phyloP scores from a whole-genome alignment of 305 asterid genomes.

The Solanum hybrid region DNA sequence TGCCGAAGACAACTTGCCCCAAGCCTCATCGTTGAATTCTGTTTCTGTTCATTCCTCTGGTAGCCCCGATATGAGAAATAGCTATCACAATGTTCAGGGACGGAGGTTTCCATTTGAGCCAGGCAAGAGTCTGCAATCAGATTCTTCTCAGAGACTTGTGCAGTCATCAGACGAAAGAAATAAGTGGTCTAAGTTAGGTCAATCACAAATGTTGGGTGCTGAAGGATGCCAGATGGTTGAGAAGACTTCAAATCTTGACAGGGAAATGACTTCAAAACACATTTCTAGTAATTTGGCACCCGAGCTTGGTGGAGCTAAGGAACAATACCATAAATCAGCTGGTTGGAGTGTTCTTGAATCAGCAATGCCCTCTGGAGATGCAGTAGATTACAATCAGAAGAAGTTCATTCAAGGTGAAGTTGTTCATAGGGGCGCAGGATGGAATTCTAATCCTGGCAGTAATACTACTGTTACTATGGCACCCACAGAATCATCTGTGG shows the following conservation, averaged over 20 bases:
- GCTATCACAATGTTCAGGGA: conserved; percentile 24
- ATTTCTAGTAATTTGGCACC: conserved; percentile 27
- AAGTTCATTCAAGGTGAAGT: conserved; percentile 35
- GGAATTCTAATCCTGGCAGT: conserved; percentile 38
- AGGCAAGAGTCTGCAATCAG: conserved; percentile 27
- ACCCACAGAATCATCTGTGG: conserved; percentile 23
- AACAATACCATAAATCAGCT: conserved; percentile 23
- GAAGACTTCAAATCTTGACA: conserved; percentile 32
- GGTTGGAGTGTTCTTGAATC: conserved; percentile 42
- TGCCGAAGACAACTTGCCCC: conserved; percentile 21
- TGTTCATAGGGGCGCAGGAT: conserved; percentile 27
- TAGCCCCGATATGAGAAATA: conserved; percentile 23
- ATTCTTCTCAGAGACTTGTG: conserved; percentile 39
- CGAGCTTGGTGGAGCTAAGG: conserved; percentile 29
- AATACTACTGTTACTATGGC: conserved; percentile 30
- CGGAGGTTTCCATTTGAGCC: conserved; percentile 34
- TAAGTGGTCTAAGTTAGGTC: conserved; percentile 27
- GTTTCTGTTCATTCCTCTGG: conserved; percentile 25
- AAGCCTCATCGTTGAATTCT: conserved; percentile 30
- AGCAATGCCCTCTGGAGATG: conserved; percentile 28
- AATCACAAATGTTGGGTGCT: conserved; percentile 28
- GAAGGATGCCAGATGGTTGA: conserved; percentile 32
- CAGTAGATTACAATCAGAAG: conserved; percentile 19
- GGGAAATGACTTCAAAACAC: conserved; percentile 29
- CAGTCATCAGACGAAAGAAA: conserved; percentile 37